Evolutionary conservation across 305 asterid genomes (phyloP).

Genomic region (Fraxinus velutina): DNA sequence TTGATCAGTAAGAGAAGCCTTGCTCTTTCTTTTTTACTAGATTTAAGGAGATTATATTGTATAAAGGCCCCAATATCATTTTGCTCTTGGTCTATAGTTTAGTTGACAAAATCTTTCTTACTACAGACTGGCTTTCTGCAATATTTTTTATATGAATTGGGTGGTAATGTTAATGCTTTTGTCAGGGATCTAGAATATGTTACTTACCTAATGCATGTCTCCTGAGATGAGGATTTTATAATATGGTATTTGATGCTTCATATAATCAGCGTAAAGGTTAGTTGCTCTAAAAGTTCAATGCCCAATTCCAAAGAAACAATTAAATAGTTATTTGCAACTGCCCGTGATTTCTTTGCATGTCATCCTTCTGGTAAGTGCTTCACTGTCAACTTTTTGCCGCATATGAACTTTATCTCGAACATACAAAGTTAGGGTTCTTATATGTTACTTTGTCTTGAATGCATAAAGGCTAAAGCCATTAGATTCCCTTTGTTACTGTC

Average conservation of each 20-base stretch:
- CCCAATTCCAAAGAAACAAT: neutral
- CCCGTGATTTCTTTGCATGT: neutral
- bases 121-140: conserved; percentile 1
- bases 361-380: conserved; percentile 1
- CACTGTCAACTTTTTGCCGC: neutral
- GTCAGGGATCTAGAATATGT: neutral
- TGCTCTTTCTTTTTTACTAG: conserved; percentile 15
- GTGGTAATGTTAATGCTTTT: conserved; percentile 1
- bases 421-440: neutral
- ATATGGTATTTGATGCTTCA: neutral
- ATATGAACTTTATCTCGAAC: neutral
- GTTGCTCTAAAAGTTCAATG: neutral
- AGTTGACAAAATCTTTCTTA: neutral
- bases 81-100: neutral
- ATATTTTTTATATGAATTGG: neutral
- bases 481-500: neutral
- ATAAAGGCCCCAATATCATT: neutral
- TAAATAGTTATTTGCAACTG: neutral
- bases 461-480: neutral
- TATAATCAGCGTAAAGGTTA: neutral
- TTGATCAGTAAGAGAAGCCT: conserved; percentile 67
- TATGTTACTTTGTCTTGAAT: neutral
- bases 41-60: conserved; percentile 1
- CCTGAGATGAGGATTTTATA: neutral
- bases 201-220: neutral